A percentile compares a stretch with the other conserved stretches of the same genome.
phyloP scores from a whole-genome alignment of 768 basidiomycete genomes.

The Boletus sp. region DNA sequence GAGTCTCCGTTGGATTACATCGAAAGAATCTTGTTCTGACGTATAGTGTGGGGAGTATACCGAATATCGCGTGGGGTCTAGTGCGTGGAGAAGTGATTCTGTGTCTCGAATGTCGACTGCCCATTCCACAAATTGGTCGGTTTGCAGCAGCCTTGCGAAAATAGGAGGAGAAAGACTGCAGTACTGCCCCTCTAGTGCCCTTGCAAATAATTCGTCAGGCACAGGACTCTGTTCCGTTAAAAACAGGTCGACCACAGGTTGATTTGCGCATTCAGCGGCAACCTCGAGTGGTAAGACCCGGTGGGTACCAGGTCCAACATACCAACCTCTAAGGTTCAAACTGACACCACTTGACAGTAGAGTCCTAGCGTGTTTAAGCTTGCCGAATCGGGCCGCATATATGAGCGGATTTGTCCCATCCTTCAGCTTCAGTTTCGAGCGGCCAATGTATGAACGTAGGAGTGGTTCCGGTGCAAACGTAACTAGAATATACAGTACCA shows the following conservation, averaged over 20 bases:
- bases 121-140: slow-evolving; percentile 18
- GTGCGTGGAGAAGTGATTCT: background rate
- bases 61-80: background rate
- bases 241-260: background rate
- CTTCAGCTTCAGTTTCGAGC: background rate
- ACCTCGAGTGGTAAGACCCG: background rate
- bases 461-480: background rate
- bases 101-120: background rate
- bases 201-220: background rate
- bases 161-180: background rate
- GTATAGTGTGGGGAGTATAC: too few species aligned
- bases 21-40: background rate
- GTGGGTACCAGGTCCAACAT: background rate
- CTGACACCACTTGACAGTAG: background rate
- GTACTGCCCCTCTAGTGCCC: background rate
- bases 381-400: background rate
- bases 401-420: slow-evolving; percentile 2
- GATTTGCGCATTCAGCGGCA: background rate
- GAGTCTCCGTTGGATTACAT: slow-evolving; percentile 2
- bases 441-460: background rate
- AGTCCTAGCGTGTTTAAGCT: background rate
- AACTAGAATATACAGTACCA: background rate
- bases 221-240: background rate
- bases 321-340: background rate
- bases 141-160: slow-evolving; percentile 3